These are phyloP conservation scores for Colletotrichum chrysophilum DNA, from an alignment of 2,329 filamentous ascomycete species.

Conservation along the genomic window DNA sequence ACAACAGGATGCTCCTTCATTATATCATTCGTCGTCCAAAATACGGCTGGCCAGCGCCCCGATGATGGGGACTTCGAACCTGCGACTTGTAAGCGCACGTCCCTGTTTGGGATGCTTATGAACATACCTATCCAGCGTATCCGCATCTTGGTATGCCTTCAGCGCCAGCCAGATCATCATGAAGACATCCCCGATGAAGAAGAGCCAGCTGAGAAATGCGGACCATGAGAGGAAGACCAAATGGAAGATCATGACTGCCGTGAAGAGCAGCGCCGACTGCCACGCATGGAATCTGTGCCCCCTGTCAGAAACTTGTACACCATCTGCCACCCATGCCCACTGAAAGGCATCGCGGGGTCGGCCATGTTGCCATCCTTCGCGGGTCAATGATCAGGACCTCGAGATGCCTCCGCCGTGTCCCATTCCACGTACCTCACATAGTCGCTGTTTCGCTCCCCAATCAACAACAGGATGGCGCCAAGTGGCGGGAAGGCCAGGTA, in stretches of 20 bases:
- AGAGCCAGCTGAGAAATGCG: conserved; percentile 79
- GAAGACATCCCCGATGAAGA: conserved; percentile 77
- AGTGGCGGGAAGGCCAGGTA: conserved; percentile 86
- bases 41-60: conserved; percentile 86
- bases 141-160: conserved; percentile 84
- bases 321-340: background rate
- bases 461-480: conserved; percentile 81
- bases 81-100: conserved; percentile 34
- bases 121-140: conserved; percentile 64
- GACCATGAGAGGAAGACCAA: conserved; percentile 83
- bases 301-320: background rate
- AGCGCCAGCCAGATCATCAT: conserved; percentile 79
- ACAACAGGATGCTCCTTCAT: background rate
- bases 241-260: conserved; percentile 76
- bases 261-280: conserved; percentile 88
- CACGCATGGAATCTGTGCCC: conserved; percentile 85
- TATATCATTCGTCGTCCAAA: conserved; percentile 76
- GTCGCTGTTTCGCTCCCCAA: conserved; percentile 93
- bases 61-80: conserved; percentile 88
- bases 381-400: background rate
- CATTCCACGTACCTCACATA: conserved; percentile 77
- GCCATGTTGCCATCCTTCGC: background rate
- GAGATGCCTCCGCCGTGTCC: background rate
- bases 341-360: background rate
- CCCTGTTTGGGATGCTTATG: conserved; percentile 39